Percentiles rank a stretch among this genome's conserved stretches.
Evolutionary conservation across 805 yeast genomes (phyloP).

Genomic region (Ogataea degrootiae): DNA sequence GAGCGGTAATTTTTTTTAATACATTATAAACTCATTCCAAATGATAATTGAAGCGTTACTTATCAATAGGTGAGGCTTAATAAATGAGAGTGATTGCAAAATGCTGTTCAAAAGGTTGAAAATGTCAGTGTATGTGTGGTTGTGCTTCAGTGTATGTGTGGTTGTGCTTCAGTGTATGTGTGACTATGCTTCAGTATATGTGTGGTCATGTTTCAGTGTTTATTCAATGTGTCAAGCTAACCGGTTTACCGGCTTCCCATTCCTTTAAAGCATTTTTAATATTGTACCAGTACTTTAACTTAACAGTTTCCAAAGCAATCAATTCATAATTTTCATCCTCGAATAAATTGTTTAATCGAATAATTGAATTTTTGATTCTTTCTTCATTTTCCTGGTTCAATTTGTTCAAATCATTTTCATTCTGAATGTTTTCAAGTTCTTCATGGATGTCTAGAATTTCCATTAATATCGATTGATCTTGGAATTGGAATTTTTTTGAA

Average conservation of each 20-base stretch:
- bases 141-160: no score
- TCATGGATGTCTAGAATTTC: conserved; percentile 84
- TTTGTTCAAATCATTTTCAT: conserved; percentile 50
- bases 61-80: no score
- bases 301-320: conserved; percentile 64
- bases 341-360: conserved; percentile 43
- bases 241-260: conserved; percentile 71
- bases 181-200: no score
- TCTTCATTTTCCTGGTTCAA: conserved; percentile 52
- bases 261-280: conserved; percentile 68
- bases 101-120: no score
- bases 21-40: no score
- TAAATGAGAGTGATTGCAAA: no score
- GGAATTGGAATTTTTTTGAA: conserved; percentile 33
- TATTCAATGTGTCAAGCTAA: conserved; percentile 54
- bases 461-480: conserved; percentile 56
- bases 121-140: no score
- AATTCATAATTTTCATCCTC: conserved; percentile 43
- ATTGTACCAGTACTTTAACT: conserved; percentile 80
- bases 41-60: no score
- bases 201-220: background rate
- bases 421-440: conserved; percentile 60
- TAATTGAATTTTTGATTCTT: conserved; percentile 46
- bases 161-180: no score
- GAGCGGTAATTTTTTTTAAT: no score